Conservation (phyloP, 805 yeast genomes). For the Saccharomycopsis sp. region DNA sequence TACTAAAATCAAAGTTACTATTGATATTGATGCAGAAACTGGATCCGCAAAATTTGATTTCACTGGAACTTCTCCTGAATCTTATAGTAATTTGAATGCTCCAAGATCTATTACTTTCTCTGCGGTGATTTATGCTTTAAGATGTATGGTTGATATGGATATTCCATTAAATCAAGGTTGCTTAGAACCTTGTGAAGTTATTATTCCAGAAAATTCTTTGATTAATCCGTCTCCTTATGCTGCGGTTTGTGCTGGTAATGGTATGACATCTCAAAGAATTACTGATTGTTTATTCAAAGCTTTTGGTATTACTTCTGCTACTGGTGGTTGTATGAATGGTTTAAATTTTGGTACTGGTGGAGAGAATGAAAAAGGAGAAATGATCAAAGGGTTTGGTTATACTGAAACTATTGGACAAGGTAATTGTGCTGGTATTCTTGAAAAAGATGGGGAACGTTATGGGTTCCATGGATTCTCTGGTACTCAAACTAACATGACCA, state of each 20-base stretch:
- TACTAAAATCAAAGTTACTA: slow-evolving; percentile 47
- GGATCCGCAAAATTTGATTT: slow-evolving; percentile 75
- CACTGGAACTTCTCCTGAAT: slow-evolving; percentile 76
- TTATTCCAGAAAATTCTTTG: slow-evolving; percentile 50
- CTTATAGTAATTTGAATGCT: slow-evolving; percentile 85
- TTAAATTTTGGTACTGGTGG: slow-evolving; percentile 81
- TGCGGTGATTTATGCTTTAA: slow-evolving; percentile 76
- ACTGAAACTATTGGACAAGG: slow-evolving; percentile 96
- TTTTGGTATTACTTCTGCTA: slow-evolving; percentile 82
- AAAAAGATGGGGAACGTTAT: slow-evolving; percentile 57
- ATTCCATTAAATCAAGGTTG: slow-evolving; percentile 95
- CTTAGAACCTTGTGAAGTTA: slow-evolving; percentile 62
- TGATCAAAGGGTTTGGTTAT: slow-evolving; percentile 68
- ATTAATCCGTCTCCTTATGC: slow-evolving; percentile 76
- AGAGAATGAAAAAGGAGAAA: slow-evolving; percentile 34
- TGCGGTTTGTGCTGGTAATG: slow-evolving; percentile 94
- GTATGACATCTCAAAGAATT: slow-evolving; percentile 86
- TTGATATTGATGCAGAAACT: slow-evolving; percentile 36
- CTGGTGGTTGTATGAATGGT: slow-evolving; percentile 94
- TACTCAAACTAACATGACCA: slow-evolving; percentile 93
- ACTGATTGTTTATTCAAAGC: slow-evolving; percentile 85
- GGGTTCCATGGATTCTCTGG: slow-evolving; percentile 70
- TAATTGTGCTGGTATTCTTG: slow-evolving; percentile 80
- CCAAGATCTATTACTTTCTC: slow-evolving; percentile 85
- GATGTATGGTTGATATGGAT: slow-evolving; percentile 76